Base-by-base conservation (phyloP, 1,139 yeast species). In the Yamadazyma epiphylla region DNA sequence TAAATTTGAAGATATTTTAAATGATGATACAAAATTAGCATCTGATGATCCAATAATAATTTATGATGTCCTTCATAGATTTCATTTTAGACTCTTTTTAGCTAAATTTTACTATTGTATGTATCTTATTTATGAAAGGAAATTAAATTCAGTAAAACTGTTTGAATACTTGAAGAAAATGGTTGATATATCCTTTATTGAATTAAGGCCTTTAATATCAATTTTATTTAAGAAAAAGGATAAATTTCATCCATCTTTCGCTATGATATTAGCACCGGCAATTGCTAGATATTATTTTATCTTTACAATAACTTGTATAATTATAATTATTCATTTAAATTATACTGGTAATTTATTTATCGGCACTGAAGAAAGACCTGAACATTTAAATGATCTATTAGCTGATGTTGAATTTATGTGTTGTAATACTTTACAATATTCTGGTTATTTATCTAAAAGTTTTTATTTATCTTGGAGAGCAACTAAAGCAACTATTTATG, bases 151-250 rank as follows among this genome's bases (percentile, higher is more conserved):
- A 3, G 50, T 48, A 3, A 34, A 48, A 8, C 54, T 49, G 32
- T 54, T 48, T 27, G 49, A 48, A 25, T 60, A 56, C 36, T 45
- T 48, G 24, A 51, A 54, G 24, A 53, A 55, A 33, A 30, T 51
- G 22, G 28, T 49, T 6, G 33, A 43, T 0, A 30, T 49, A 2
- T 30, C 46, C 5, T 46, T 46, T 19, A 33, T 40, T 13, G 62
- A 58, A 19, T 39, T 57, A 20, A 28, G 33, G 2, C 48, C 46
- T 6, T 37, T 44, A 10, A 28, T 35, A 5, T 23, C 32, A 5
- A 25, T 26, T 5, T 22, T 36, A 3, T 25, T 33, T 22, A 33
- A 32, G 14, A 22, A 27, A 10, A 27, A 26, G 3, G 25, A 24
- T 2, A 16, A n/a, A 4, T 19, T 39, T 6, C 35, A 41, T n/a